phyloP scores from a whole-genome alignment of 1,139 yeast genomes.

The Ogataea hybrid region DNA sequence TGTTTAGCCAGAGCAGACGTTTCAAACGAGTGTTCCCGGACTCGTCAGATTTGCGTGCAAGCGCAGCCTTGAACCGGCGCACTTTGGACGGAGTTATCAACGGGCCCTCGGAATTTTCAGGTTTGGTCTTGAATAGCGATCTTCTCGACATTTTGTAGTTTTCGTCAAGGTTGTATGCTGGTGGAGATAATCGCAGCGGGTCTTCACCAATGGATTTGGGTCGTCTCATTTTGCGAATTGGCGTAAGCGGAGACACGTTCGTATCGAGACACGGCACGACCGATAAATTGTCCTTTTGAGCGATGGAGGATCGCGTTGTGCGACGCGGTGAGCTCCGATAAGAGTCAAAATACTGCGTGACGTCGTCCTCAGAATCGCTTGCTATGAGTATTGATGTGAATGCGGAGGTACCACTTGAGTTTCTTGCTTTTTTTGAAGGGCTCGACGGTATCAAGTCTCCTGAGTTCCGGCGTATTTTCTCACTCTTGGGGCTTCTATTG shows the following conservation, averaged over 20 bases:
- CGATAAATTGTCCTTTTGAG: conserved; percentile 21
- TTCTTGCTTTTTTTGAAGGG: conserved; percentile 4
- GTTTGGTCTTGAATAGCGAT: conserved; percentile 15
- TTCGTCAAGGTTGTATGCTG: conserved; percentile 15
- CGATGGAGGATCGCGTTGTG: conserved; percentile 21
- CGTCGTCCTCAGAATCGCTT: conserved; percentile 21
- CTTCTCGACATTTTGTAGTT: conserved; percentile 5
- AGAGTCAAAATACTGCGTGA: conserved; percentile 5
- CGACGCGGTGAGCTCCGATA: conserved; percentile 13
- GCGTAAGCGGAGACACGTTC: conserved; percentile 1
- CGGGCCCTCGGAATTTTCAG: conserved; percentile 17
- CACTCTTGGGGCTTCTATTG: conserved; percentile 5
- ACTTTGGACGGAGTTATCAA: conserved; percentile 23
- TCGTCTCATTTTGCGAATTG: conserved; percentile 9
- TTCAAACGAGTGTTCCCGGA: conserved; percentile 20
- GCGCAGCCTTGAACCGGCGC: conserved; percentile 23
- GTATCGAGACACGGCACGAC: conserved; percentile 4
- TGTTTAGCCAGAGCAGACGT: conserved; percentile 15
- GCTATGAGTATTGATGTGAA: conserved; percentile 16
- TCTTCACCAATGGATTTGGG: conserved; percentile 16
- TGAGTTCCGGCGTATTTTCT: conserved; percentile 1
- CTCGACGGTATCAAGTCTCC: conserved; percentile 1
- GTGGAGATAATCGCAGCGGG: conserved; percentile 17
- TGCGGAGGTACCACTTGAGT: conserved; percentile 1
- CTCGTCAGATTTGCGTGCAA: conserved; percentile 14